phyloP scores from a whole-genome alignment of 1,139 yeast genomes.

The Kurtzmaniella quercitrusa region DNA sequence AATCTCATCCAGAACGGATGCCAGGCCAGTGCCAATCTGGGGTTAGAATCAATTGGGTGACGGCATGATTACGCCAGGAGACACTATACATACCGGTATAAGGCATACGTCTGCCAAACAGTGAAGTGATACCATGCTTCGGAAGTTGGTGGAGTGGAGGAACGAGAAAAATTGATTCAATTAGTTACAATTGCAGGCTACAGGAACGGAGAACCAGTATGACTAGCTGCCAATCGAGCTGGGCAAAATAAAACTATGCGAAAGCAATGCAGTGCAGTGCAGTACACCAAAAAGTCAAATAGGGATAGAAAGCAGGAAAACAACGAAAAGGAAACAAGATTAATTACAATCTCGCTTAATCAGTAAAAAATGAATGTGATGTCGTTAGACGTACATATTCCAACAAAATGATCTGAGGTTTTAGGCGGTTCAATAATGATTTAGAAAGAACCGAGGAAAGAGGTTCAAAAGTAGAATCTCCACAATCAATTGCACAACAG shows the following conservation, averaged over 20 bases:
- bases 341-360: too few species aligned
- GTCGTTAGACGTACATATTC: too few species aligned
- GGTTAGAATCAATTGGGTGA: slow-evolving; percentile 3
- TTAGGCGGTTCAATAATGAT: too few species aligned
- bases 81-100: slow-evolving; percentile 52
- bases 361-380: too few species aligned
- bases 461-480: too few species aligned
- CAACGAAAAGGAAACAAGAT: too few species aligned
- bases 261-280: too few species aligned
- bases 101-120: slow-evolving; percentile 82
- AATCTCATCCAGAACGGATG: slow-evolving; percentile 79
- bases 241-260: not conserved
- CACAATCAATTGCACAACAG: too few species aligned
- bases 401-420: too few species aligned
- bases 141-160: not conserved
- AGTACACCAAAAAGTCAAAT: too few species aligned
- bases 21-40: slow-evolving; percentile 69
- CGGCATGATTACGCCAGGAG: not conserved
- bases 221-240: not conserved
- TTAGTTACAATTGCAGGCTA: not conserved
- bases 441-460: too few species aligned
- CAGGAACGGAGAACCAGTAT: not conserved
- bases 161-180: not conserved
- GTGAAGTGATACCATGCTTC: slow-evolving; percentile 25
- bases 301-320: too few species aligned